Evolutionary conservation across 805 yeast species (phyloP).

Genomic region (Lipomyces anomalus): DNA sequence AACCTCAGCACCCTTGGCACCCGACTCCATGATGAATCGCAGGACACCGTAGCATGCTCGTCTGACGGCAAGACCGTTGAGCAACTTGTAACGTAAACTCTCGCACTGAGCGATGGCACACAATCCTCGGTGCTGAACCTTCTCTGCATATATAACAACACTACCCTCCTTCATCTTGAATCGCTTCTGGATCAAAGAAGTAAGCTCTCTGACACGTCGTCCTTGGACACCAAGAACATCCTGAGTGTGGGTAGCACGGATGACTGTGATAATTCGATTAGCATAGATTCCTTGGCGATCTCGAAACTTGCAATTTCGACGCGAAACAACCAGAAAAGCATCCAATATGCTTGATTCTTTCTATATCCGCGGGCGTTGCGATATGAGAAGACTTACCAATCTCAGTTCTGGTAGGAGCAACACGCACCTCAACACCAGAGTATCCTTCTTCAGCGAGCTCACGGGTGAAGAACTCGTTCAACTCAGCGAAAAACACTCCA

Average conservation of each 20-base stretch:
- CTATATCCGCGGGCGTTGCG: too few species aligned
- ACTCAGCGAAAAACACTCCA: slow-evolving; percentile 99
- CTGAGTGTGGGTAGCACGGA: slow-evolving; percentile 98
- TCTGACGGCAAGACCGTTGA: slow-evolving; percentile 98
- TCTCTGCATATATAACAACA: slow-evolving; percentile 93
- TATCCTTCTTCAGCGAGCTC: slow-evolving; percentile 99
- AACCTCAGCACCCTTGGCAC: slow-evolving; percentile 99
- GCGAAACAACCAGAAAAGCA: too few species aligned
- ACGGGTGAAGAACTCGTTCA: slow-evolving; percentile 99
- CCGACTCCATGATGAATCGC: slow-evolving; percentile 99
- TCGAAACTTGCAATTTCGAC: too few species aligned
- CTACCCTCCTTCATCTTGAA: slow-evolving; percentile 93
- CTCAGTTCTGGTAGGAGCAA: slow-evolving; percentile 96
- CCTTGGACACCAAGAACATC: slow-evolving; percentile 99
- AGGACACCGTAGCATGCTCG: slow-evolving; percentile 99
- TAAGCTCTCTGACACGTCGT: slow-evolving; percentile 98
- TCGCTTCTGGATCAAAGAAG: slow-evolving; percentile 97
- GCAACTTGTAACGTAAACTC: slow-evolving; percentile 95
- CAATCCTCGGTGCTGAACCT: slow-evolving; percentile 98
- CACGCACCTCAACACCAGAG: slow-evolving; percentile 99
- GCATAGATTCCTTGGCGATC: too few species aligned
- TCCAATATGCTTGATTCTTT: too few species aligned
- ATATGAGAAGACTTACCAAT: slow-evolving; percentile 39
- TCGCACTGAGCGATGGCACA: slow-evolving; percentile 99
- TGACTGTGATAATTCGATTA: too few species aligned